Conservation (phyloP, 2,329 filamentous ascomycete genomes). For the Aspergillus proliferans region DNA sequence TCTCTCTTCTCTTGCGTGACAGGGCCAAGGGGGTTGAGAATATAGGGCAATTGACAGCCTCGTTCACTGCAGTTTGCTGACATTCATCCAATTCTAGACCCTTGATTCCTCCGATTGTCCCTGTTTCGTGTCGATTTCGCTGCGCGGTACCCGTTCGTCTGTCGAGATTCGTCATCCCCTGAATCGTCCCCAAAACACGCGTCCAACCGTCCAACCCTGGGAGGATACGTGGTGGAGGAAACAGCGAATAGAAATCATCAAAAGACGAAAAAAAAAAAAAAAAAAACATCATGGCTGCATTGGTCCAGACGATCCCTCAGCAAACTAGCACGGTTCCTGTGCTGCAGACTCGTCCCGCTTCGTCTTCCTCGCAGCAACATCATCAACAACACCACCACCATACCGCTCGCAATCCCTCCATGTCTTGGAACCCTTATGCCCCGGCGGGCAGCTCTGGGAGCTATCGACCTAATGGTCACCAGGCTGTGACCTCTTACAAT, state of each 20-base stretch:
- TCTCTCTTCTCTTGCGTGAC: background rate
- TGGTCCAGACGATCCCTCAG: constrained; percentile 75
- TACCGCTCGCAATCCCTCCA: constrained; percentile 29
- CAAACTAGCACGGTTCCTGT: constrained; percentile 67
- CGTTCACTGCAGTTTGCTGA: background rate
- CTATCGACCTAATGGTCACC: constrained; percentile 40
- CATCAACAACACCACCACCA: constrained; percentile 26
- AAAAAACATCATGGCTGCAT: constrained; percentile 65
- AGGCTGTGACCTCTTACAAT: constrained; percentile 68
- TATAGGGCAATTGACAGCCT: too few relatives aligned
- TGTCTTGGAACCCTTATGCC: constrained; percentile 40
- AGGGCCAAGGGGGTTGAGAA: too few relatives aligned
- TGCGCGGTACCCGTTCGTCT: constrained; percentile 3
- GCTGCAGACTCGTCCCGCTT: constrained; percentile 66
- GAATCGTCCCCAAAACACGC: constrained; percentile 9
- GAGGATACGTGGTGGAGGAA: background rate
- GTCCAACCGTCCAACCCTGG: constrained; percentile 7
- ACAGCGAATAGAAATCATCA: constrained; percentile 7
- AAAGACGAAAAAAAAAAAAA: constrained; percentile 11
- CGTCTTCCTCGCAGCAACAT: constrained; percentile 45
- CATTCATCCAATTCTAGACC: background rate
- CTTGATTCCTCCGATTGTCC: background rate
- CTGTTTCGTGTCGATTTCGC: constrained; percentile 3
- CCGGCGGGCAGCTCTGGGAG: constrained; percentile 35
- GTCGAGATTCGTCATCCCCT: constrained; percentile 6